Percentiles rank a stretch among this genome's conserved stretches.
phyloP scores from a whole-genome alignment of 768 basidiomycete species.

The Trametes coccinea region DNA sequence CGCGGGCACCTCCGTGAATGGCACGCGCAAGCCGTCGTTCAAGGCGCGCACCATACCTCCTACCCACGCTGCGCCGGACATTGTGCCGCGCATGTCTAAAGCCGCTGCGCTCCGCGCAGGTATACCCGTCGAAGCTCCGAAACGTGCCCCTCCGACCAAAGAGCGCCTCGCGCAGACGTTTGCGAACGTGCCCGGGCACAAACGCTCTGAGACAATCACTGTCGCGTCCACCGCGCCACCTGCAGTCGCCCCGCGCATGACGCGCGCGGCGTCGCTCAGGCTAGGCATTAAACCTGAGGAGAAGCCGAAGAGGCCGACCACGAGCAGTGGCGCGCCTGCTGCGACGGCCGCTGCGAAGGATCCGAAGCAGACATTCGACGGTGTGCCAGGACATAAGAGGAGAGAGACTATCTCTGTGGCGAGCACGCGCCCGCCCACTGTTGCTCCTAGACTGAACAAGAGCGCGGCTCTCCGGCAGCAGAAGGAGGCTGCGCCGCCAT shows the following conservation, averaged over 20 bases:
- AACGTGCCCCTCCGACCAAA: constrained; percentile 56
- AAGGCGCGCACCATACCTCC: constrained; percentile 67
- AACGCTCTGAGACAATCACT: constrained; percentile 61
- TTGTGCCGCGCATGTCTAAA: constrained; percentile 74
- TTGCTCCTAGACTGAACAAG: constrained; percentile 46
- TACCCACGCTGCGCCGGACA: constrained; percentile 62
- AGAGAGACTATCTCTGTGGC: constrained; percentile 73
- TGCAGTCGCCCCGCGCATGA: constrained; percentile 70
- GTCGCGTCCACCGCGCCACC: constrained; percentile 81
- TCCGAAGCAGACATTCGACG: constrained; percentile 61
- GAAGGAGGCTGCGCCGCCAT: constrained; percentile 51
- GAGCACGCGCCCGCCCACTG: constrained; percentile 44
- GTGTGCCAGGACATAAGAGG: constrained; percentile 84
- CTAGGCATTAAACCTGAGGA: constrained; percentile 46
- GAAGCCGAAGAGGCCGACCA: constrained; percentile 18
- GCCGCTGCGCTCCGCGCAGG: constrained; percentile 76
- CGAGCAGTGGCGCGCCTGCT: constrained; percentile 22
- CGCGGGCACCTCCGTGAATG: constrained; percentile 45
- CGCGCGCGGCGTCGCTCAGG: constrained; percentile 70
- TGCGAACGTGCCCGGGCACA: constrained; percentile 80
- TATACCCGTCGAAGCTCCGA: constrained; percentile 44
- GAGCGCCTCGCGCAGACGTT: constrained; percentile 67
- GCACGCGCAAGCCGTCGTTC: constrained; percentile 52
- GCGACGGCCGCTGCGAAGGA: constrained; percentile 23
- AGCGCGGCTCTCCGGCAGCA: constrained; percentile 43